Conservation (phyloP, 192 early-diverging fungal genomes). For the Radiomyces spectabilis region DNA sequence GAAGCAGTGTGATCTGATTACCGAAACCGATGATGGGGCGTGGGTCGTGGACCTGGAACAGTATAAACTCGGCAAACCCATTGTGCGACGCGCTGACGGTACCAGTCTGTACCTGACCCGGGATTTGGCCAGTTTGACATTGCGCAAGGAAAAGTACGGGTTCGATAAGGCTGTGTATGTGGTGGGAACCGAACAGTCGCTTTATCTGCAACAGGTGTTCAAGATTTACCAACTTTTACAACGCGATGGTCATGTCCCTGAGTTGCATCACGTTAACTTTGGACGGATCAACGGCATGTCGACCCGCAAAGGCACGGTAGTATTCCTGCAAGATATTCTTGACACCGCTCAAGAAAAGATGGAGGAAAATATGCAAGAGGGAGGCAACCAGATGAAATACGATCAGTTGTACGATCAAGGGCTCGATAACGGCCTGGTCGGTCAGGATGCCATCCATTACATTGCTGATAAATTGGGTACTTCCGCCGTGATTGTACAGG, state of each 20-base stretch:
- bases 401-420: constrained; percentile 3
- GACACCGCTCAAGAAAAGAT: constrained; percentile 69
- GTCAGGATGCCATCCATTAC: constrained; percentile 42
- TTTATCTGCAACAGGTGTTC: constrained; percentile 83
- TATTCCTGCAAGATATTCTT: constrained; percentile 87
- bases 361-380: constrained; percentile 66
- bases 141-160: constrained; percentile 67
- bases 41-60: constrained; percentile 66
- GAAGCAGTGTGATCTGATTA: constrained; percentile 45
- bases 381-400: constrained; percentile 66
- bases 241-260: constrained; percentile 27
- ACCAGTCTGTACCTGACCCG: constrained; percentile 80
- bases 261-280: constrained; percentile 77
- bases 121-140: constrained; percentile 79
- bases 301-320: constrained; percentile 79
- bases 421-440: neutral
- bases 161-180: constrained; percentile 85
- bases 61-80: constrained; percentile 60
- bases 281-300: constrained; percentile 85
- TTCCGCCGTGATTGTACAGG: constrained; percentile 79
- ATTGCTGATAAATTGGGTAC: constrained; percentile 79
- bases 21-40: constrained; percentile 60
- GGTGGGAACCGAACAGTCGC: constrained; percentile 71
- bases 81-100: constrained; percentile 71
- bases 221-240: constrained; percentile 48